phyloP scores from a whole-genome alignment of 805 yeast genomes.

The Cyberlindnera saturnus region DNA sequence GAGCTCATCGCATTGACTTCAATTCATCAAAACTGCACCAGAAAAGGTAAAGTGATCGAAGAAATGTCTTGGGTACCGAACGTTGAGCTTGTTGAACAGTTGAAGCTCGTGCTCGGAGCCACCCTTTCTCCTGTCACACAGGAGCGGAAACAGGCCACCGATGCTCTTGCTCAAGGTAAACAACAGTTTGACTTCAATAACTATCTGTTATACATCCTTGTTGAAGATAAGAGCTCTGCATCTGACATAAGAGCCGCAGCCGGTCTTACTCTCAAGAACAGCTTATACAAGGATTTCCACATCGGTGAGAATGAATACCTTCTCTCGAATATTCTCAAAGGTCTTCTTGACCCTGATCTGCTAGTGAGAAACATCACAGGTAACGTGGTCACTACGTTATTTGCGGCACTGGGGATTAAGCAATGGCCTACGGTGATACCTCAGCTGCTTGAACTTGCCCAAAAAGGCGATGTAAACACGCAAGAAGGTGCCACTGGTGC shows the following conservation, averaged over 20 bases:
- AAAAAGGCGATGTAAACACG: conserved; percentile 34
- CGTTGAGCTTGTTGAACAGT: conserved; percentile 52
- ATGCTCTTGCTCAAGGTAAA: conserved; percentile 65
- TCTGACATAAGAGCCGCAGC: conserved; percentile 77
- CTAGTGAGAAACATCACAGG: conserved; percentile 86
- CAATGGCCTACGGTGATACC: conserved; percentile 75
- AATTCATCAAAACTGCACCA: background rate
- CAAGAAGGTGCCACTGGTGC: conserved; percentile 76
- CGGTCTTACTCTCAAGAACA: conserved; percentile 79
- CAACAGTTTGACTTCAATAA: conserved; percentile 73
- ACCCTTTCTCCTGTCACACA: conserved; percentile 55
- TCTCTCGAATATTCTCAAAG: conserved; percentile 32
- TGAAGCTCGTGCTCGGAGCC: conserved; percentile 61
- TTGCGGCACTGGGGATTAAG: conserved; percentile 58
- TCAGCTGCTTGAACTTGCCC: conserved; percentile 57
- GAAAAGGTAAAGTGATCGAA: background rate
- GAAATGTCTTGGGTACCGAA: conserved; percentile 65
- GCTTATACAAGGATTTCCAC: conserved; percentile 39
- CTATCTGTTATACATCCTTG: conserved; percentile 67
- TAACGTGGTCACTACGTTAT: conserved; percentile 78
- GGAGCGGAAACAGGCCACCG: conserved; percentile 62
- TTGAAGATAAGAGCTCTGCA: conserved; percentile 41
- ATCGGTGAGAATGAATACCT: conserved; percentile 28
- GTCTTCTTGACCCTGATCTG: conserved; percentile 47
- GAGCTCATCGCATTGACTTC: background rate